phyloP scores from a whole-genome alignment of 495 filamentous ascomycete species.

The Tuber magnatum region DNA sequence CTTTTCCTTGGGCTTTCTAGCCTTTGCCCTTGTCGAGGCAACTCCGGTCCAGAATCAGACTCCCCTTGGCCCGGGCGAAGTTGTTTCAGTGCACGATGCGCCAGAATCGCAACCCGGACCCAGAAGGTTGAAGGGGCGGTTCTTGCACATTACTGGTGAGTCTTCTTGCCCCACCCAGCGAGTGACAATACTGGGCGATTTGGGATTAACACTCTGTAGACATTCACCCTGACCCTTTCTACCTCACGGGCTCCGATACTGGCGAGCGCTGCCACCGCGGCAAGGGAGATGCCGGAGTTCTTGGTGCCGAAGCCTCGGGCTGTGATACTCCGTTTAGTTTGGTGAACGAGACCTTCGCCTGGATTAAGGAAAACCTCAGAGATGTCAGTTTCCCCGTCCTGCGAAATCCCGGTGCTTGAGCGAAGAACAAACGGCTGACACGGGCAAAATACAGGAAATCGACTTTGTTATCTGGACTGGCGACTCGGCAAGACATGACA shows the following conservation, averaged over 20 bases:
- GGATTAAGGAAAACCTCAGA: constrained; percentile 78
- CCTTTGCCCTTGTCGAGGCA: constrained; percentile 5
- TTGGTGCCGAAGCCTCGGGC: constrained; percentile 75
- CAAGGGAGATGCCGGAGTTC: constrained; percentile 66
- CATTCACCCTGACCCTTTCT: constrained; percentile 81
- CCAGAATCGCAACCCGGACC: constrained; percentile 24
- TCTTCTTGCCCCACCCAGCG: background rate
- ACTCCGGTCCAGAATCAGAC: constrained; percentile 24
- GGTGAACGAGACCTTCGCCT: constrained; percentile 82
- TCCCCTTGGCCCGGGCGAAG: constrained; percentile 18
- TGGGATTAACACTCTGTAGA: constrained; percentile 49
- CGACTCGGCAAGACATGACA: constrained; percentile 91
- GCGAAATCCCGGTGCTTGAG: background rate
- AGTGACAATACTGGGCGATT: background rate
- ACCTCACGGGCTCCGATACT: constrained; percentile 66
- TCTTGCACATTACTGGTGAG: constrained; percentile 91
- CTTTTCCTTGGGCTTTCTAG: constrained; percentile 21
- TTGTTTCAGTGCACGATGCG: constrained; percentile 17
- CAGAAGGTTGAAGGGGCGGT: constrained; percentile 62
- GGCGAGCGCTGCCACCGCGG: constrained; percentile 70
- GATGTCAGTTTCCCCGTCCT: constrained; percentile 44
- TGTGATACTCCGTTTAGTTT: constrained; percentile 79
- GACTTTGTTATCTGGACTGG: constrained; percentile 99
- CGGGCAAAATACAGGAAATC: constrained; percentile 46
- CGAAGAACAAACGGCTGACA: constrained; percentile 12